Percentiles rank a stretch among this genome's conserved stretches.
Conservation (phyloP, 352 stramenopile species). For the Phytophthora hybrid region DNA sequence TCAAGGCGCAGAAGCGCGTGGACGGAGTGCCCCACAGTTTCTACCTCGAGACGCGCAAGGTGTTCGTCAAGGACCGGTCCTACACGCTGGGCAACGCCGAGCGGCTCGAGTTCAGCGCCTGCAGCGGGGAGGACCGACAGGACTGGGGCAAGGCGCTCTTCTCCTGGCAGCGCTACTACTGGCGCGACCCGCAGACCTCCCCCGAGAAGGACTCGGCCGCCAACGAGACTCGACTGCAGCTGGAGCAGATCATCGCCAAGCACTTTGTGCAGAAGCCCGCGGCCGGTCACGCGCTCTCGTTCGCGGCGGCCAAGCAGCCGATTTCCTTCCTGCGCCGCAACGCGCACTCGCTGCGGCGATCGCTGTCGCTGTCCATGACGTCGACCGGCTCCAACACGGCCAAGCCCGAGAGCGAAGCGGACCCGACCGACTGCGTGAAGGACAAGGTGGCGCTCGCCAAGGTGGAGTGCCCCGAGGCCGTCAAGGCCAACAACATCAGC, state of each 20-base stretch:
- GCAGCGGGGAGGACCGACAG: conserved; percentile 72
- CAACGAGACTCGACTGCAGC: conserved; percentile 43
- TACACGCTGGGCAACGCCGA: conserved; percentile 77
- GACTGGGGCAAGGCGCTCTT: conserved; percentile 89
- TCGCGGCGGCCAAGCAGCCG: conserved; percentile 75
- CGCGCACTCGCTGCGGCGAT: conserved; percentile 68
- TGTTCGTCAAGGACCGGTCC: conserved; percentile 87
- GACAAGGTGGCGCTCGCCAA: conserved; percentile 72
- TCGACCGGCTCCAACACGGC: conserved; percentile 47
- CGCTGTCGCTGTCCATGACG: conserved; percentile 66
- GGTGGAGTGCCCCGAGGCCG: conserved; percentile 42
- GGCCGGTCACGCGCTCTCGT: conserved; percentile 45
- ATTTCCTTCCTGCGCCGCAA: conserved; percentile 77
- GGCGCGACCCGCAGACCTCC: conserved; percentile 62
- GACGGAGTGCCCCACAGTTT: conserved; percentile 82
- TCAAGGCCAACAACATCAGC: conserved; percentile 30
- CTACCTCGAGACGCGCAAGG: conserved; percentile 83
- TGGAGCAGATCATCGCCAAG: conserved; percentile 61
- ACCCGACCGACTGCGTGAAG: conserved; percentile 62
- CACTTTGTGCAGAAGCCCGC: conserved; percentile 44
- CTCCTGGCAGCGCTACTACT: conserved; percentile 90
- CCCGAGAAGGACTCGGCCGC: conserved; percentile 16
- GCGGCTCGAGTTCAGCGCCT: conserved; percentile 74
- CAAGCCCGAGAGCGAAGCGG: conserved; percentile 48
- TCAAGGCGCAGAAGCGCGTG: conserved; percentile 80